Evolutionary conservation across 2,329 filamentous ascomycete species (phyloP).

Genomic region (Coniochaeta ligniaria): DNA sequence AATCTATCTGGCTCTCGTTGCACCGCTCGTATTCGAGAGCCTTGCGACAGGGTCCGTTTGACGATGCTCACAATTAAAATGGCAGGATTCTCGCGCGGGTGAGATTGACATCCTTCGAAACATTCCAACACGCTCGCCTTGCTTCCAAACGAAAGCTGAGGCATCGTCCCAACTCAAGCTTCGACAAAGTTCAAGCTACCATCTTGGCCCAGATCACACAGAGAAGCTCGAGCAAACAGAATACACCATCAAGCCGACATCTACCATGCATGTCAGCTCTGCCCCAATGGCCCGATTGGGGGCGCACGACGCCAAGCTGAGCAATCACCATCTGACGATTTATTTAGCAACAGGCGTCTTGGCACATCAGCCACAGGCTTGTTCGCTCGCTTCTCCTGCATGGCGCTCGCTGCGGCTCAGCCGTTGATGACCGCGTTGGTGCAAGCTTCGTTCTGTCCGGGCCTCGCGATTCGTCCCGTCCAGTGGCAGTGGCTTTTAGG

Average conservation of each 20-base stretch:
- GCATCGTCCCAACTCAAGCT: not conserved
- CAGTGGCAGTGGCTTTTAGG: slow-evolving; percentile 1
- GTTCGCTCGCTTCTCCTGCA: not conserved
- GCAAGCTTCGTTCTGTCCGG: not conserved
- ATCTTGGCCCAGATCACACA: not conserved
- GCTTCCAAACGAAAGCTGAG: not conserved
- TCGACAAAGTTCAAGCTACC: not conserved
- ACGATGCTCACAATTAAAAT: not conserved
- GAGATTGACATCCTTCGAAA: not conserved
- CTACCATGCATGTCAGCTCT: not conserved
- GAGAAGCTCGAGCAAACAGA: too few relatives aligned
- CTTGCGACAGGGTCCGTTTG: not conserved
- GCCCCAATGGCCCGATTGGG: not conserved
- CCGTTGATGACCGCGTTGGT: not conserved
- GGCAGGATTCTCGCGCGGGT: not conserved
- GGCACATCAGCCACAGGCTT: not conserved
- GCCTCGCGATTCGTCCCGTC: not conserved
- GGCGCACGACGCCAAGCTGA: not conserved
- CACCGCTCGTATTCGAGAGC: not conserved
- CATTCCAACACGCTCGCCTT: not conserved
- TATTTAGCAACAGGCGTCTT: not conserved
- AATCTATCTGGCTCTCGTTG: not conserved
- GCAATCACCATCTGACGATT: not conserved
- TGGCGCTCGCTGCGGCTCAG: not conserved
- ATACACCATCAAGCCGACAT: not conserved